Conservation (phyloP, 139 green algal genomes). For the Auxenochlorella pyrenoidosa region DNA sequence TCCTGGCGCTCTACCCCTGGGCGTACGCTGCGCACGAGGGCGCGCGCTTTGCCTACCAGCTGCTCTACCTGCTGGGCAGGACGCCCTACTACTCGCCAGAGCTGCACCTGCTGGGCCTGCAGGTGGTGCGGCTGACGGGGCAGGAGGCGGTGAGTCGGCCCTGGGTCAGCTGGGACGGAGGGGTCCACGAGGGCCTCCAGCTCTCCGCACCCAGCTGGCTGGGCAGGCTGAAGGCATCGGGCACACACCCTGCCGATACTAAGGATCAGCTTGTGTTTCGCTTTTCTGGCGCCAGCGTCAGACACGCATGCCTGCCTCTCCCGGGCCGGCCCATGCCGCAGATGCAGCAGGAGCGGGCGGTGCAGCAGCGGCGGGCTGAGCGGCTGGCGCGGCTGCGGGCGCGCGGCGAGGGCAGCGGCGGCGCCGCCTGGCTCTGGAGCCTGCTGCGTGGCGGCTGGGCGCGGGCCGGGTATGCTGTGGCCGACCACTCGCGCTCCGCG, state of each 20-base stretch:
- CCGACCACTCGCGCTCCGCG: slow-evolving; percentile 71
- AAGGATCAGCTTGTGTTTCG: too few relatives aligned
- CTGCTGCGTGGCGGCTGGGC: slow-evolving; percentile 50
- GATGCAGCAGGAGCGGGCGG: slow-evolving; percentile 42
- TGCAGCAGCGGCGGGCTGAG: slow-evolving; percentile 41
- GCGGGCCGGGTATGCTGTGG: slow-evolving; percentile 35
- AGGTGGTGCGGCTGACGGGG: slow-evolving; percentile 66
- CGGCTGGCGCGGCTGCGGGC: slow-evolving; percentile 25
- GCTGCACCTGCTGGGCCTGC: slow-evolving; percentile 69
- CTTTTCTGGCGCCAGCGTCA: too few relatives aligned
- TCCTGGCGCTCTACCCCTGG: slow-evolving; percentile 66
- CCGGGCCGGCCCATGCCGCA: slow-evolving; percentile 20
- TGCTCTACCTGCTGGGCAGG: slow-evolving; percentile 73
- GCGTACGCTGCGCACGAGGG: slow-evolving; percentile 63
- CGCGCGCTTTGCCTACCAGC: slow-evolving; percentile 72
- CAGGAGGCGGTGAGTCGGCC: slow-evolving; percentile 62
- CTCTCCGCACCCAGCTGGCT: too few relatives aligned
- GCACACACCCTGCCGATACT: too few relatives aligned
- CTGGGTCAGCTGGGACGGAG: neutral
- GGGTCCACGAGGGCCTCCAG: too few relatives aligned
- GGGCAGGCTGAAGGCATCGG: too few relatives aligned
- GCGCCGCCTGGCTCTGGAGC: slow-evolving; percentile 13
- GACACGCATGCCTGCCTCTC: too few relatives aligned
- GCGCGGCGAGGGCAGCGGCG: neutral
- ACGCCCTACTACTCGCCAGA: slow-evolving; percentile 61